phyloP scores from a whole-genome alignment of 225 moss, liverwort and hornwort genomes.

The Polytrichum formosum region DNA sequence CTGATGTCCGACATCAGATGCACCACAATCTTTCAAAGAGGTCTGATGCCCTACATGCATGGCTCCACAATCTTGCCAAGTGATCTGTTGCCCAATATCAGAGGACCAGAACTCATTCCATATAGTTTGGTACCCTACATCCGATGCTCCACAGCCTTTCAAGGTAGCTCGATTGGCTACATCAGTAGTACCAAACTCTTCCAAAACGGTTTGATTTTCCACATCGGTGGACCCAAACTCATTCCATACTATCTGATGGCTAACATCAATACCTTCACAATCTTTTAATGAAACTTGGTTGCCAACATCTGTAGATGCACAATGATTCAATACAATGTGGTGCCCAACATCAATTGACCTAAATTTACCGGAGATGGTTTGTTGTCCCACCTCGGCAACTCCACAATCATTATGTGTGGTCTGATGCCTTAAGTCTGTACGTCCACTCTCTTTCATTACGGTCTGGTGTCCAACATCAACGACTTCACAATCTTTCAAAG shows the following conservation, averaged over 20 bases:
- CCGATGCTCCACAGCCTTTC: slow-evolving; percentile 1
- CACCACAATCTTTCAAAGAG: not conserved
- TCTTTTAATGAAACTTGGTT: slow-evolving; percentile 10
- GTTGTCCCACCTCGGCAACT: slow-evolving; percentile 14
- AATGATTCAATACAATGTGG: slow-evolving; percentile 18
- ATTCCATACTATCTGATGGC: not conserved
- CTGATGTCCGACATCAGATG: slow-evolving; percentile 7
- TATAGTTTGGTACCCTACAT: slow-evolving; percentile 1
- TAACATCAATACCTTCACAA: slow-evolving; percentile 1
- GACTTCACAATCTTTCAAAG: not conserved
- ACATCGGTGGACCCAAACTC: slow-evolving; percentile 13
- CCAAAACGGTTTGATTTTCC: slow-evolving; percentile 8
- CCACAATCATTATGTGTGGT: not conserved
- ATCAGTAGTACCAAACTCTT: slow-evolving; percentile 2
- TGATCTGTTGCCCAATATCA: slow-evolving; percentile 3
- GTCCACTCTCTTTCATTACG: not conserved
- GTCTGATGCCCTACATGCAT: not conserved
- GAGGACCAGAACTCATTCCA: slow-evolving; percentile 3
- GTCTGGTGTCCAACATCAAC: slow-evolving; percentile 6
- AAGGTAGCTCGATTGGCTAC: not conserved
- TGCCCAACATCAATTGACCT: slow-evolving; percentile 18
- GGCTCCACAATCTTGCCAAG: not conserved
- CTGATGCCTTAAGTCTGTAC: not conserved
- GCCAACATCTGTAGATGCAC: not conserved
- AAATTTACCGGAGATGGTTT: slow-evolving; percentile 10